Evolutionary conservation across 495 filamentous ascomycete species (phyloP).

Genomic region (Trichoderma asperelloides): DNA sequence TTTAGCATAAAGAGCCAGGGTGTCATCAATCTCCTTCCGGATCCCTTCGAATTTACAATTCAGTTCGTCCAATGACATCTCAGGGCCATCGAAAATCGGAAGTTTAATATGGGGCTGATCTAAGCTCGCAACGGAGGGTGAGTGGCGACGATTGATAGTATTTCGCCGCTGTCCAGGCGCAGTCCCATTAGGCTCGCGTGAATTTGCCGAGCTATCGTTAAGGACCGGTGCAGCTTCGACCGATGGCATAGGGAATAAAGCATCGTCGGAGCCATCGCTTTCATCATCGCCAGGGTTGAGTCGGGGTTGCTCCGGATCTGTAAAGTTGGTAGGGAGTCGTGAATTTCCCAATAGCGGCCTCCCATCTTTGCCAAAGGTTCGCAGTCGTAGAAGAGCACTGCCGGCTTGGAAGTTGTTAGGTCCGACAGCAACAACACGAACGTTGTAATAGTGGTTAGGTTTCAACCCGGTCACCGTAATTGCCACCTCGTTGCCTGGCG

Average conservation of each 20-base stretch:
- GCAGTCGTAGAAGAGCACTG: conserved; percentile 72
- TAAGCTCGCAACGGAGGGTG: conserved; percentile 56
- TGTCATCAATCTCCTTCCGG: conserved; percentile 59
- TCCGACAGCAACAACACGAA: conserved; percentile 83
- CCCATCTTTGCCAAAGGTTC: conserved; percentile 50
- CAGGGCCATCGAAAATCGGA: conserved; percentile 31
- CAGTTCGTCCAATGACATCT: conserved; percentile 43
- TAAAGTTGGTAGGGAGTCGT: conserved; percentile 45
- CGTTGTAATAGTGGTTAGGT: conserved; percentile 81
- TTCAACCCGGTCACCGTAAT: conserved; percentile 80
- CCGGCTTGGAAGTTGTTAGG: conserved; percentile 84
- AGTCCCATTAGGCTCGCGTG: conserved; percentile 49
- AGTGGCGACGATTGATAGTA: conserved; percentile 63
- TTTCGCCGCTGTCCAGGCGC: conserved; percentile 53
- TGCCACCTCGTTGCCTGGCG: conserved; percentile 71
- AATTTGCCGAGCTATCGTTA: conserved; percentile 42
- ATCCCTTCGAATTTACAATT: conserved; percentile 64
- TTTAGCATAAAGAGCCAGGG: conserved; percentile 41
- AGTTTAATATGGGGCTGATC: conserved; percentile 44
- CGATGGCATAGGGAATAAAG: conserved; percentile 32
- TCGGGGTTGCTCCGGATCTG: conserved; percentile 34
- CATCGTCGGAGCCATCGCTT: conserved; percentile 29
- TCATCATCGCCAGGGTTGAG: conserved; percentile 24
- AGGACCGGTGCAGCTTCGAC: conserved; percentile 48
- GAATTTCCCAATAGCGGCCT: conserved; percentile 46